phyloP scores from a whole-genome alignment of 805 yeast species.

The Metschnikowia baotianmanensis region DNA sequence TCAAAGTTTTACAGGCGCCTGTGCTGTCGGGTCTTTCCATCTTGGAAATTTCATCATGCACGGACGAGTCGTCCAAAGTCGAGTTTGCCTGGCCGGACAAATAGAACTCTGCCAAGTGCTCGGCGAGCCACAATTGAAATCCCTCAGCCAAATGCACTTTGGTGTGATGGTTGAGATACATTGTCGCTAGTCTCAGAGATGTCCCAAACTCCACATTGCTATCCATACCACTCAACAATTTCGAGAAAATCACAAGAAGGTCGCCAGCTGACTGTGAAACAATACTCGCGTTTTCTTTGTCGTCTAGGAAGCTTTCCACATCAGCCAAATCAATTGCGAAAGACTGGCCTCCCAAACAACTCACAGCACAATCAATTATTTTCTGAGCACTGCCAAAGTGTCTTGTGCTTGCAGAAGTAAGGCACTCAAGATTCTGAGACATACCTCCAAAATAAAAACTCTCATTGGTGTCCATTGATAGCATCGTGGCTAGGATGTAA shows the following conservation, averaged over 20 bases:
- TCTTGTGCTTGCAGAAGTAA: background rate
- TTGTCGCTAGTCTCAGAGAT: background rate
- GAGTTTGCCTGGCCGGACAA: constrained; percentile 10
- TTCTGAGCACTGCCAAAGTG: constrained; percentile 4
- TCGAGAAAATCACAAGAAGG: constrained; percentile 2
- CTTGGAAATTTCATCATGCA: constrained; percentile 1
- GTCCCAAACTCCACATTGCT: background rate
- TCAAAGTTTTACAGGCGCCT: constrained; percentile 5
- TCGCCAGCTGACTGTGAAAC: background rate
- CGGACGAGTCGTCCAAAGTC: background rate
- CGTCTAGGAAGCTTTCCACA: constrained; percentile 6
- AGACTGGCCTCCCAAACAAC: background rate
- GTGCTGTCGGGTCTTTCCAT: background rate
- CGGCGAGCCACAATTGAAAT: constrained; percentile 11
- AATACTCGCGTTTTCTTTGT: background rate
- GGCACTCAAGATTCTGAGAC: background rate
- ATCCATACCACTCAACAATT: background rate
- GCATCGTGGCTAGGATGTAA: constrained; percentile 8
- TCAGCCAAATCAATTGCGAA: constrained; percentile 1
- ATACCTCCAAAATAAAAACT: background rate
- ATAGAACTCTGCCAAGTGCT: constrained; percentile 15
- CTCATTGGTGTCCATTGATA: background rate
- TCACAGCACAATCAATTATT: background rate
- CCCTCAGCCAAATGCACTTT: background rate
- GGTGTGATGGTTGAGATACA: constrained; percentile 3